Conservation (phyloP, 805 yeast genomes). For the Candida boleticola region DNA sequence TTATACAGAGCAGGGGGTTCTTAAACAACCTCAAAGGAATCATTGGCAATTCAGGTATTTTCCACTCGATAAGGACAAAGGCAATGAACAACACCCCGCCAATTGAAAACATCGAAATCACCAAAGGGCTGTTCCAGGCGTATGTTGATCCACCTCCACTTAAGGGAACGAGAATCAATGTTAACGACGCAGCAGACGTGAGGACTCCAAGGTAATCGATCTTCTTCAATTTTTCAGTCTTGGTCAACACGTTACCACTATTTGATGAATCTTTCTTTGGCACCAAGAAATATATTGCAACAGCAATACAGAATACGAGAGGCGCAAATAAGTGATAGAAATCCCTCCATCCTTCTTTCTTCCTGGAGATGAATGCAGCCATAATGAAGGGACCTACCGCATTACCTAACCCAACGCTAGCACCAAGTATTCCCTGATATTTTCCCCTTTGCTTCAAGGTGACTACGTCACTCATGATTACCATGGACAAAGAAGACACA, state of each 20-base stretch:
- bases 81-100: slow-evolving; percentile 19
- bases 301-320: slow-evolving; percentile 28
- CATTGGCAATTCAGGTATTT: slow-evolving; percentile 29
- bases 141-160: slow-evolving; percentile 17
- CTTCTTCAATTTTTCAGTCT: slow-evolving; percentile 7
- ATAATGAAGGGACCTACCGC: slow-evolving; percentile 57
- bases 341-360: slow-evolving; percentile 49
- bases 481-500: slow-evolving; percentile 48
- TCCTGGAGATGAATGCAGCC: slow-evolving; percentile 41
- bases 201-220: slow-evolving; percentile 15
- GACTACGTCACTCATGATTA: slow-evolving; percentile 52
- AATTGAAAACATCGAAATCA: slow-evolving; percentile 13
- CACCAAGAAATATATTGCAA: slow-evolving; percentile 31
- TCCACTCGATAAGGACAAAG: slow-evolving; percentile 27
- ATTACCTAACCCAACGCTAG: slow-evolving; percentile 50
- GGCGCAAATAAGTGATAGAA: slow-evolving; percentile 52
- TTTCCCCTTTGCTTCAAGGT: slow-evolving; percentile 53
- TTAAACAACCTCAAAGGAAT: slow-evolving; percentile 26
- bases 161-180: slow-evolving; percentile 12
- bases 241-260: slow-evolving; percentile 25
- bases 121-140: slow-evolving; percentile 13
- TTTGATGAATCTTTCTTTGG: slow-evolving; percentile 30
- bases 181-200: slow-evolving; percentile 11
- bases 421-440: slow-evolving; percentile 55
- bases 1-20: slow-evolving; percentile 17